Base-by-base conservation (phyloP, 305 asterid species). In the Fraxinus sp. region DNA sequence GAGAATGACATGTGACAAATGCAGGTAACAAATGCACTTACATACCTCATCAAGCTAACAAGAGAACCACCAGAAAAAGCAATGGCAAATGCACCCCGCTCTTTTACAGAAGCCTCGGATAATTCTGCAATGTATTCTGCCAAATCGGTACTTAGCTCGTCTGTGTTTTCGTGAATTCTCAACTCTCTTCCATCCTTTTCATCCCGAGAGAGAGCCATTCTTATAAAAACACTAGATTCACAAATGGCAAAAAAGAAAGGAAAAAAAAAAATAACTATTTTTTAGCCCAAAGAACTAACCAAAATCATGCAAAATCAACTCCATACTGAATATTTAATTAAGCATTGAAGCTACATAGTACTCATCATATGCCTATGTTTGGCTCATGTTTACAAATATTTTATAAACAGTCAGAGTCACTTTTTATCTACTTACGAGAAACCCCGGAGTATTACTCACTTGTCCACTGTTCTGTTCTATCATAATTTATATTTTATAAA, bases 51-150 rank as follows among this genome's bases (percentile, higher is more conserved):
- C 87, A 96, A 87, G 83, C 88, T 75, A 82, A 96, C 85, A 82
- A 93, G 94, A 36, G 97, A 92, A 77, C 97, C 98, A 84, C 98
- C 98, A 4, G 97, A 93, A 80, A 96, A 88, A 72, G 98, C 98
- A 80, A 96, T 55, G 82, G 95, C 83, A 49, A 96, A 96, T 64
- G 82, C 91, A 0, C 99, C 98, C 41, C 93, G 86, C 76, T 96
- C 98, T 86, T 92, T 94, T 64, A 94, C 92, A 20, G 92, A 91
- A 83, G 85, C 88, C 87, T 94, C 99, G 0, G 98, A 96, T 80
- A 94, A 82, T 74, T 96, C 98, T 8, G 98, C 92, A 13, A 96
- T 90, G 80, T 96, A 90, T 7, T 96, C 99, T 9, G 97, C 98
- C 83, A 96, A 88, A 89, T 90, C 84, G 14, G 91, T 89, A 85